Evolutionary conservation across 495 filamentous ascomycete genomes (phyloP).

Genomic region (Penicillium simplicissimum): DNA sequence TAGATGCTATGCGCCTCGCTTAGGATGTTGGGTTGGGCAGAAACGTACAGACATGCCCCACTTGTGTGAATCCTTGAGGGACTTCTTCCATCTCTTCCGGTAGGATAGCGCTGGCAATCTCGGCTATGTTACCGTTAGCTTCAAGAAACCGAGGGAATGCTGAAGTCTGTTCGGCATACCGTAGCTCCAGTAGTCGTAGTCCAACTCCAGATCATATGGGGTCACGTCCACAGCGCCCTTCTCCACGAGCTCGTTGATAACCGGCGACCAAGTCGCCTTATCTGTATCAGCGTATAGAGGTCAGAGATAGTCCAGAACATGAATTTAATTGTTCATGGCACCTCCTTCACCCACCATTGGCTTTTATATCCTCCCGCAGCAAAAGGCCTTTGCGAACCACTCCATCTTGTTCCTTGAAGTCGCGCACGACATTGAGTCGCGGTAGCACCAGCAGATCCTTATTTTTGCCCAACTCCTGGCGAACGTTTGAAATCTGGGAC

Average conservation of each 20-base stretch:
- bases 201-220: constrained; percentile 71
- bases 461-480: constrained; percentile 56
- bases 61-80: constrained; percentile 81
- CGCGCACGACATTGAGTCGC: constrained; percentile 57
- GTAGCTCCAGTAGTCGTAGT: constrained; percentile 86
- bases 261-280: constrained; percentile 69
- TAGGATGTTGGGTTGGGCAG: constrained; percentile 5
- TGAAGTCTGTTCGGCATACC: constrained; percentile 46
- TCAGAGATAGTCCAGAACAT: constrained; percentile 24
- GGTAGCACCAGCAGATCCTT: constrained; percentile 62
- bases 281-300: constrained; percentile 46
- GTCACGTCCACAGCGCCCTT: constrained; percentile 65
- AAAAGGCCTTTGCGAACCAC: constrained; percentile 70
- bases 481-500: constrained; percentile 67
- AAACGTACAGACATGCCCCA: constrained; percentile 79
- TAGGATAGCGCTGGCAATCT: constrained; percentile 78
- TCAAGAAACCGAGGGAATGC: background rate
- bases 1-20: constrained; percentile 12
- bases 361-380: constrained; percentile 66
- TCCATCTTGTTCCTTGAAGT: constrained; percentile 49
- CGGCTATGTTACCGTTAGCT: constrained; percentile 50
- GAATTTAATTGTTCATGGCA: constrained; percentile 34
- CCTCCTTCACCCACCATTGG: constrained; percentile 55
- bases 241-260: constrained; percentile 65
- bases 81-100: constrained; percentile 72